Conservation (phyloP, 148 eudicot species). For the Persicaria maculosa region DNA sequence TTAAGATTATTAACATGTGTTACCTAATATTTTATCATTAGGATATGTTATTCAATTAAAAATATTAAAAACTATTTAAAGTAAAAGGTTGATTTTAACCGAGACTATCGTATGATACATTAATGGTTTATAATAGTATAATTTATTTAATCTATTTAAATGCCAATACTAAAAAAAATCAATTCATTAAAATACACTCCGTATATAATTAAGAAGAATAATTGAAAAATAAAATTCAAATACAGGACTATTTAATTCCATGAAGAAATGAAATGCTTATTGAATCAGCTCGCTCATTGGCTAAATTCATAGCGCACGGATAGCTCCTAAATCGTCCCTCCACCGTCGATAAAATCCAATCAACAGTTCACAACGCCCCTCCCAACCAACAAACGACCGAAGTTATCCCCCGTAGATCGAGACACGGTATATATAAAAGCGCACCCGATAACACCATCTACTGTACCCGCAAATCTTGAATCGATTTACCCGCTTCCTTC, state of each 20-base stretch:
- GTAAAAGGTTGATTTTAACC: too few relatives aligned
- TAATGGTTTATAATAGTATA: too few relatives aligned
- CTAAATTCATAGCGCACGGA: constrained; percentile 34
- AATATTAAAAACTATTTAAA: too few relatives aligned
- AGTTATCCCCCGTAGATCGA: not conserved
- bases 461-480: constrained; percentile 9
- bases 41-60: too few relatives aligned
- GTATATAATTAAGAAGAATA: not conserved
- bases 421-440: not conserved
- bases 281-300: constrained; percentile 26
- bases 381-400: constrained; percentile 8
- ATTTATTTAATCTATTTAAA: too few relatives aligned
- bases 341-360: constrained; percentile 19
- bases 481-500: not conserved
- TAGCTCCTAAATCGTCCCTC: not conserved
- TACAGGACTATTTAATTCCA: too few relatives aligned
- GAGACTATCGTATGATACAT: too few relatives aligned
- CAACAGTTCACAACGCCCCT: constrained; percentile 12
- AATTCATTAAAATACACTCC: not conserved
- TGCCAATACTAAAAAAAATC: not conserved
- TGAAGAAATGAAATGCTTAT: not conserved
- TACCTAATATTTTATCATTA: too few relatives aligned
- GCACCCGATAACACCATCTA: not conserved
- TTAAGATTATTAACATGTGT: too few relatives aligned
- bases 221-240: too few relatives aligned